Evolutionary conservation across 139 green algal species (phyloP).

Genomic region (Volvox africanus): DNA sequence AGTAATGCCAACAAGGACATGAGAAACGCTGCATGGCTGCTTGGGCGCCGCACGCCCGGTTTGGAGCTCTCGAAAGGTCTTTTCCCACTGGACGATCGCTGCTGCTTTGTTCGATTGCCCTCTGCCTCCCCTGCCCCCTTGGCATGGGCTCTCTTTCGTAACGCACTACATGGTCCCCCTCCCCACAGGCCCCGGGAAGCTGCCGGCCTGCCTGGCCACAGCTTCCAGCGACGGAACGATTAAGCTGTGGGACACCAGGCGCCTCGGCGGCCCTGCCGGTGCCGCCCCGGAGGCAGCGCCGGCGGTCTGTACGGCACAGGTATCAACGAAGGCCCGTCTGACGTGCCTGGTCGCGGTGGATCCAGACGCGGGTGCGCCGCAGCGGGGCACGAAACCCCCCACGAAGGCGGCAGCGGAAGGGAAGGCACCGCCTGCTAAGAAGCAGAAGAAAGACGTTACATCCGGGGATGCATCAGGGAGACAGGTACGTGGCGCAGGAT

Average conservation of each 20-base stretch:
- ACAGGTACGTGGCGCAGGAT: no score
- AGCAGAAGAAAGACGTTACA: not conserved
- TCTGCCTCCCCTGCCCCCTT: not conserved
- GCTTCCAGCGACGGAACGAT: conserved; percentile 79
- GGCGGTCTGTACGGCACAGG: conserved; percentile 7
- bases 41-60: no score
- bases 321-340: conserved; percentile 54
- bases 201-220: conserved; percentile 61
- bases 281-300: not conserved
- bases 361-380: not conserved
- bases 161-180: not conserved
- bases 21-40: no score
- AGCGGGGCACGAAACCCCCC: not conserved
- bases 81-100: no score
- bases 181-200: not conserved
- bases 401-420: not conserved
- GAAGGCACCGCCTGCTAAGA: not conserved
- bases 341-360: conserved; percentile 54
- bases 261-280: not conserved
- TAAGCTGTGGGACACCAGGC: conserved; percentile 75
- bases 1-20: no score
- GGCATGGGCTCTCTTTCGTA: no score
- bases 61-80: no score
- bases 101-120: not conserved
- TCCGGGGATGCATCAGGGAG: no score